A percentile compares a stretch with the other conserved stretches of the same genome.
Conservation (phyloP, 1,139 yeast genomes). For the Meyerozyma sp. region DNA sequence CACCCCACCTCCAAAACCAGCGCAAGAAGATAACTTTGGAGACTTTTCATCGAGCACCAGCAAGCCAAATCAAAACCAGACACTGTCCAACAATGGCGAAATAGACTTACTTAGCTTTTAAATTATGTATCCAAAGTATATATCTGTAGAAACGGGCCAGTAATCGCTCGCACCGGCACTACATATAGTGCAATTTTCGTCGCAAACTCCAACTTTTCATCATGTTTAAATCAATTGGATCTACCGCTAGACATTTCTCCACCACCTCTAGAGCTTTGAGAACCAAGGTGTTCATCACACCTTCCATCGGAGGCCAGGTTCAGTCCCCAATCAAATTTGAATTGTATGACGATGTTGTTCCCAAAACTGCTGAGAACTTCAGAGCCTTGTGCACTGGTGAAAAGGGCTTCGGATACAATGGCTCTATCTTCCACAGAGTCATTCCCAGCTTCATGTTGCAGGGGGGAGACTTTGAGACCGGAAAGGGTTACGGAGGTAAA, state of each 20-base stretch:
- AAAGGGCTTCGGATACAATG: slow-evolving; percentile 92
- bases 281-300: slow-evolving; percentile 20
- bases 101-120: slow-evolving; percentile 42
- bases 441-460: slow-evolving; percentile 41
- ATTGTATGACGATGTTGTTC: slow-evolving; percentile 90
- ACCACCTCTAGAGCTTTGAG: slow-evolving; percentile 27
- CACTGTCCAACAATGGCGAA: slow-evolving; percentile 18
- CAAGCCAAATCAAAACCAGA: slow-evolving; percentile 10
- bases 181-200: background rate
- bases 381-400: slow-evolving; percentile 96
- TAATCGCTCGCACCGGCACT: background rate
- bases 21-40: slow-evolving; percentile 21
- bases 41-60: slow-evolving; percentile 13
- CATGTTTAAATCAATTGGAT: slow-evolving; percentile 4
- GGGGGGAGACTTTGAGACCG: slow-evolving; percentile 40
- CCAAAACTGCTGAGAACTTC: slow-evolving; percentile 98
- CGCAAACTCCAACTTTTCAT: background rate
- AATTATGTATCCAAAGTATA: background rate
- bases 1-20: slow-evolving; percentile 5
- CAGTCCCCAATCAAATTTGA: slow-evolving; percentile 36
- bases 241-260: slow-evolving; percentile 32
- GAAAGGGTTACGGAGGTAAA: slow-evolving; percentile 37
- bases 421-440: slow-evolving; percentile 53
- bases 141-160: background rate
- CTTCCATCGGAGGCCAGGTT: slow-evolving; percentile 8